Percentiles rank a stretch among this genome's conserved stretches.
phyloP scores from a whole-genome alignment of 306 rosid genomes.

The Myrica gale region DNA sequence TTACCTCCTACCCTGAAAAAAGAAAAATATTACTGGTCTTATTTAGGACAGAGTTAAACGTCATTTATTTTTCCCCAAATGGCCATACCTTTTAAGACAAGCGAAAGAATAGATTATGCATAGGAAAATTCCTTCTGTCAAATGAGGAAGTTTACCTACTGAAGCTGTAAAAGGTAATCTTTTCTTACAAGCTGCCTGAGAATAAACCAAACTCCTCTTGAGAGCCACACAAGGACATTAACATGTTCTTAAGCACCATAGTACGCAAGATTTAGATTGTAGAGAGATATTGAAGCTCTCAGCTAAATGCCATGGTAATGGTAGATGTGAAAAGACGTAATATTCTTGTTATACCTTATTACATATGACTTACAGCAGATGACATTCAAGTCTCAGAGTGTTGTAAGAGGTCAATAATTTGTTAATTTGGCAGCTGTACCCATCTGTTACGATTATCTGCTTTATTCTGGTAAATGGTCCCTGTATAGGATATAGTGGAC shows the following conservation, averaged over 20 bases:
- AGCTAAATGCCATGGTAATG: neutral
- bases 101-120: neutral
- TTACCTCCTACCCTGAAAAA: neutral
- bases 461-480: constrained; percentile 4
- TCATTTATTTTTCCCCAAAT: neutral
- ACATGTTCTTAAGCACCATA: too few species aligned
- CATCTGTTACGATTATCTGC: neutral
- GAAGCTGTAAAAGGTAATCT: too few species aligned
- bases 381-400: neutral
- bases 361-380: constrained; percentile 1
- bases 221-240: too few species aligned
- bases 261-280: too few species aligned
- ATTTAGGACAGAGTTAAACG: neutral
- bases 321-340: neutral
- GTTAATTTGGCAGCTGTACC: constrained; percentile 8
- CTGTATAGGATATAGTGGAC: constrained; percentile 33
- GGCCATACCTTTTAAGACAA: neutral
- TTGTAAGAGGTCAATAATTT: neutral
- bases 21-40: neutral
- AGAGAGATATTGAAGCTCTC: neutral
- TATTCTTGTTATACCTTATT: neutral
- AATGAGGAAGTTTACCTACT: too few species aligned
- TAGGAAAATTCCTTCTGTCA: neutral
- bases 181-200: too few species aligned
- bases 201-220: too few species aligned